Base-by-base conservation (phyloP, 2,329 filamentous ascomycete genomes). In the Botrytis fabae region DNA sequence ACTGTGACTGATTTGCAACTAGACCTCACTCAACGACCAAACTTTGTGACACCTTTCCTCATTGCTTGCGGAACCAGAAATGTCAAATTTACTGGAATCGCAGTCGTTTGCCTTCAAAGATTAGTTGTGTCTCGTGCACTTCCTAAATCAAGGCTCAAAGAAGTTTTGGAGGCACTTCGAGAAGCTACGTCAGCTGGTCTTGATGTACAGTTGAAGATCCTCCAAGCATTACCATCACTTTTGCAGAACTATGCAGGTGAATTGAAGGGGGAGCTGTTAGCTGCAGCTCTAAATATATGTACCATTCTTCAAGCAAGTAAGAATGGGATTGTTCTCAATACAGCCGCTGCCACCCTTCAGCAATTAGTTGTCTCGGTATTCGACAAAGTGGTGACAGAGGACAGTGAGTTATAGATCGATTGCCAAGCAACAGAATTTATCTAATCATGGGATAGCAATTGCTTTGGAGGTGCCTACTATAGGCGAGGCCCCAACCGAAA, bases 121-220 rank as follows among this genome's bases (percentile, higher is more conserved):
- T 89, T 99, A 73, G 93, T 97, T 72, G 91, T 97, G 72, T 91
- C 92, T 70, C 89, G 90, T 77, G 94, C 93, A 12, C 85, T 99
- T 60, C 93, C 96, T 0, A 89, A 90, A 76, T 89, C 92, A 71
- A 91, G 94, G 77, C 85, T 99, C 71, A 92, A 91, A 80, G 94
- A 97, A 81, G 92, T 97, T 22, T 86, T 99, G 4, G 93, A 97
- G 79, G 94, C 95, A 12, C 87, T 99, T 77, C 92, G 92, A 80
- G 93, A 97, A 81, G 95, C 93, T 66, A 92, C 93, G 77, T 94
- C 85, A 81, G 92, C 93, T 80, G 85, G 89, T 22, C 84, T 97
- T 74, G 96, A 99, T 83, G 92, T 98, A 4, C 96, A 99, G 80
- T 89, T 99, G 77, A 98, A 98, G 82, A 96, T 98, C 70, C 85